phyloP scores from a whole-genome alignment of 2,329 filamentous ascomycete genomes.

The Zarea fungicola region DNA sequence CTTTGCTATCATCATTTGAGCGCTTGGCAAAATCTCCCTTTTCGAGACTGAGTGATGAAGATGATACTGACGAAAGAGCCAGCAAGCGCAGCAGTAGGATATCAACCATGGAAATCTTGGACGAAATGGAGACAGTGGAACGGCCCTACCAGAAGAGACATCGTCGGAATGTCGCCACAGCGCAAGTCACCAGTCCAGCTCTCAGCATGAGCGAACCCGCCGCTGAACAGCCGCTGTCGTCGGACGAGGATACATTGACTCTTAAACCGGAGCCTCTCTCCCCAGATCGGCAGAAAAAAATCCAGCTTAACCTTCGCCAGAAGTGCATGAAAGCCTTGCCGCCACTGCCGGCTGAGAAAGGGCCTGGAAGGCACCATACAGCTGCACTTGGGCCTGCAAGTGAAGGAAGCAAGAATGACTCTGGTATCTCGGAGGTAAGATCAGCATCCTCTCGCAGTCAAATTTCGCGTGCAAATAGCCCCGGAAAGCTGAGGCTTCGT shows the following conservation, averaged over 20 bases:
- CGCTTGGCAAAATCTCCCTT: constrained; percentile 21
- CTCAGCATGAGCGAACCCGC: not conserved
- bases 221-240: constrained; percentile 8
- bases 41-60: constrained; percentile 17
- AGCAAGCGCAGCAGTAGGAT: constrained; percentile 6
- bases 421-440: constrained; percentile 12
- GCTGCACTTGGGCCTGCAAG: not conserved
- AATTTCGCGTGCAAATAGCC: constrained; percentile 13
- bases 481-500: constrained; percentile 26
- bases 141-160: constrained; percentile 10
- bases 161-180: constrained; percentile 5
- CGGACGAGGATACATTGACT: constrained; percentile 25
- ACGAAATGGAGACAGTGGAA: constrained; percentile 3
- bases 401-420: not conserved
- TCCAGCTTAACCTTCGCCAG: constrained; percentile 41
- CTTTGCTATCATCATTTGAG: constrained; percentile 25
- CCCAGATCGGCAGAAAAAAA: constrained; percentile 37
- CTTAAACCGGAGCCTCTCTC: constrained; percentile 46
- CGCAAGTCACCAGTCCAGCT: not conserved
- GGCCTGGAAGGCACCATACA: not conserved
- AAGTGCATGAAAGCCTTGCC: constrained; percentile 50
- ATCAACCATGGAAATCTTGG: constrained; percentile 10
- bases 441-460: constrained; percentile 8
- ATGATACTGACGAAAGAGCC: constrained; percentile 10
- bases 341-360: constrained; percentile 34